A percentile compares a stretch with the other conserved stretches of the same genome.
These are phyloP conservation scores for Aspergillus chevalieri DNA, from an alignment of 2,329 filamentous ascomycete genomes.

Conservation along the genomic window DNA sequence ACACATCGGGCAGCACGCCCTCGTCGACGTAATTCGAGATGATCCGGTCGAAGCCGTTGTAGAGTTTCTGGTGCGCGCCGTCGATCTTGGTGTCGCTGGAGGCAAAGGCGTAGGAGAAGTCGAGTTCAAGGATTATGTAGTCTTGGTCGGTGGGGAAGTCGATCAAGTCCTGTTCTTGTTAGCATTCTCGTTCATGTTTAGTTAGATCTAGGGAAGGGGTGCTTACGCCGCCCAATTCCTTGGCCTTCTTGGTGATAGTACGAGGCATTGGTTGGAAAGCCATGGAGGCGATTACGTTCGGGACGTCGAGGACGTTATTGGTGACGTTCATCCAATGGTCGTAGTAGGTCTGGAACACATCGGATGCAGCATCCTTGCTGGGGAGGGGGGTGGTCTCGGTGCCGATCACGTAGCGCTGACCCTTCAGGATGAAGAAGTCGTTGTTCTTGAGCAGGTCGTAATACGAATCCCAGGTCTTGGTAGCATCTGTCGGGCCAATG, in stretches of 20 bases:
- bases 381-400: constrained; percentile 36
- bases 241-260: constrained; percentile 27
- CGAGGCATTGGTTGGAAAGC: constrained; percentile 34
- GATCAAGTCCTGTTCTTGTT: constrained; percentile 30
- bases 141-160: constrained; percentile 35
- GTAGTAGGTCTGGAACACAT: constrained; percentile 26
- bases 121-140: constrained; percentile 42
- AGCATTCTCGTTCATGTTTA: not conserved
- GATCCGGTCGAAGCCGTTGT: constrained; percentile 29
- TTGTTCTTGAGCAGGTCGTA: constrained; percentile 41
- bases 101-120: constrained; percentile 36
- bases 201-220: constrained; percentile 1
- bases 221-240: constrained; percentile 31
- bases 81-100: constrained; percentile 34
- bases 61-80: constrained; percentile 32
- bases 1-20: constrained; percentile 33
- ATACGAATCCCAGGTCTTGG: constrained; percentile 43
- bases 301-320: constrained; percentile 20
- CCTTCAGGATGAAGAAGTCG: constrained; percentile 33
- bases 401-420: constrained; percentile 36
- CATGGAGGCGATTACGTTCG: constrained; percentile 26
- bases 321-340: constrained; percentile 29
- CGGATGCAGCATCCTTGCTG: constrained; percentile 20
- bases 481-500: constrained; percentile 42
- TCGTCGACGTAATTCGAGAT: constrained; percentile 28